These are phyloP conservation scores for Aspergillus clavatus DNA, from an alignment of 2,329 filamentous ascomycete genomes.

Conservation along the genomic window DNA sequence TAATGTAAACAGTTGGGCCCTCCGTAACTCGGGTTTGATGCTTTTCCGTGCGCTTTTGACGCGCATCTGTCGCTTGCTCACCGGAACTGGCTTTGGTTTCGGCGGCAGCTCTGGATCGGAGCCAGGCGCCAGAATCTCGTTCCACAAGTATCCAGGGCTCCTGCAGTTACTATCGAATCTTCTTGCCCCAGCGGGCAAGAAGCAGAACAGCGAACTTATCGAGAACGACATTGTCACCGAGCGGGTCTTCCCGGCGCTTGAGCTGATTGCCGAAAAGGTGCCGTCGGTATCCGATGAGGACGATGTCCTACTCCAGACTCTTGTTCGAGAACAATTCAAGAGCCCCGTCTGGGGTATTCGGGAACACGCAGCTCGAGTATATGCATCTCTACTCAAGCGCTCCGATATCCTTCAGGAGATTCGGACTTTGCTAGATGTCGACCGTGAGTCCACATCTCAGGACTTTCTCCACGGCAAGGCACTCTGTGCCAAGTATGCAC, in stretches of 20 bases:
- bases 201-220: constrained; percentile 12
- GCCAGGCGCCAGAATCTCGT: constrained; percentile 36
- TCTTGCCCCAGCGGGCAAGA: constrained; percentile 22
- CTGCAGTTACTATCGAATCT: constrained; percentile 34
- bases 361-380: constrained; percentile 44
- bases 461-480: constrained; percentile 40
- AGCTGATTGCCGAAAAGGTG: constrained; percentile 43
- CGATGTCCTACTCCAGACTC: constrained; percentile 27
- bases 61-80: constrained; percentile 47
- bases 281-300: constrained; percentile 31
- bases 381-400: constrained; percentile 35
- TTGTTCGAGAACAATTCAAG: constrained; percentile 37
- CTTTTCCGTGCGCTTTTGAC: constrained; percentile 80
- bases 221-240: constrained; percentile 37
- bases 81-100: constrained; percentile 46
- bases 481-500: constrained; percentile 36
- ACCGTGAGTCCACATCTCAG: constrained; percentile 19
- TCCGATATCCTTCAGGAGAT: constrained; percentile 29
- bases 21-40: constrained; percentile 88
- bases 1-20: constrained; percentile 65
- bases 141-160: constrained; percentile 39
- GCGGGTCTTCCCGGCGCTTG: constrained; percentile 43
- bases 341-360: constrained; percentile 44
- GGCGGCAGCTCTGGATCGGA: constrained; percentile 42
- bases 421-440: constrained; percentile 19